phyloP scores from a whole-genome alignment of 2,329 filamentous ascomycete species.

The Microdochium nivale region DNA sequence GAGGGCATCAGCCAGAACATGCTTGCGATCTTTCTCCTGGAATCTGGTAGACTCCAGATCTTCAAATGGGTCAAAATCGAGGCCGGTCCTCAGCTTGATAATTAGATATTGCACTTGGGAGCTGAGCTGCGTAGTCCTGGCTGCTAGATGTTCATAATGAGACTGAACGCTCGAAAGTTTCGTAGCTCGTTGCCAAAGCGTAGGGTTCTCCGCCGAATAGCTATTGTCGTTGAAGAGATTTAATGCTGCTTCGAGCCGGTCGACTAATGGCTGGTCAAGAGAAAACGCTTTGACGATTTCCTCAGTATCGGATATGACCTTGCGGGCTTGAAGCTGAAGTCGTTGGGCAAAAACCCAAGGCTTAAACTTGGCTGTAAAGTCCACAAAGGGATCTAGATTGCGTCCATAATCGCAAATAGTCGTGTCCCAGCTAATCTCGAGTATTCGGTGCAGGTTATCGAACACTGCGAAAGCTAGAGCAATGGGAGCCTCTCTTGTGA shows the following conservation, averaged over 20 bases:
- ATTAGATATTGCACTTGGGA: slow-evolving; percentile 10
- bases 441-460: slow-evolving; percentile 11
- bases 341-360: neutral
- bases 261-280: neutral
- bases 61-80: slow-evolving; percentile 10
- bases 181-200: neutral
- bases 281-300: neutral
- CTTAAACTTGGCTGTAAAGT: neutral
- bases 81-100: slow-evolving; percentile 13
- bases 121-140: slow-evolving; percentile 7
- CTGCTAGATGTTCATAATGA: slow-evolving; percentile 10
- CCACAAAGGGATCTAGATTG: neutral
- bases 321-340: neutral
- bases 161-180: slow-evolving; percentile 6
- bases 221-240: neutral
- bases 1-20: slow-evolving; percentile 12
- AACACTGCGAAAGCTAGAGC: slow-evolving; percentile 8
- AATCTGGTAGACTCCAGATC: neutral
- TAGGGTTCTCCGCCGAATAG: neutral
- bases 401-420: neutral
- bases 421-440: slow-evolving; percentile 5
- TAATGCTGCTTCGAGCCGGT: neutral
- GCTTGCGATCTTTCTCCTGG: slow-evolving; percentile 3
- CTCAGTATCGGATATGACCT: neutral
- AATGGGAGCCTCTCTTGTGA: slow-evolving; percentile 7